Conservation (phyloP, 148 eudicot genomes). For the Vaccinium vitisidaea region DNA sequence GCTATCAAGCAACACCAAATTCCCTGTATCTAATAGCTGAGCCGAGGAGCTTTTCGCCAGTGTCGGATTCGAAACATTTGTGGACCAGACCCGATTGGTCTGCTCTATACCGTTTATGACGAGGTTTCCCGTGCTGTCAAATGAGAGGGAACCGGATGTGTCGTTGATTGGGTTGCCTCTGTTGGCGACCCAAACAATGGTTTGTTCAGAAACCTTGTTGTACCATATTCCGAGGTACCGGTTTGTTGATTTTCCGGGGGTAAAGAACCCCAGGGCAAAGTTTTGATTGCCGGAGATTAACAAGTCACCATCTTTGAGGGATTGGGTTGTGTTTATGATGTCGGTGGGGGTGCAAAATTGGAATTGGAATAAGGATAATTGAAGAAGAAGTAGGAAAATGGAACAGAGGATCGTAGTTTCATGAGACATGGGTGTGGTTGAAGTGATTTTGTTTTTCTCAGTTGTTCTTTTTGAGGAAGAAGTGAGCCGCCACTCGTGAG, state of each 20-base stretch:
- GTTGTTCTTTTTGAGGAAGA: background rate
- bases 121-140: constrained; percentile 28
- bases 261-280: constrained; percentile 30
- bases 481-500: background rate
- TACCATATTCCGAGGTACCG: constrained; percentile 30
- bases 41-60: constrained; percentile 15
- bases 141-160: constrained; percentile 22
- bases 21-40: constrained; percentile 38
- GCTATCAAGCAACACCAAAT: constrained; percentile 28
- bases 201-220: constrained; percentile 33
- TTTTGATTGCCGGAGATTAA: constrained; percentile 2
- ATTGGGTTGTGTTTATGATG: background rate
- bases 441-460: background rate
- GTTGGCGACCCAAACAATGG: constrained; percentile 63
- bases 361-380: background rate
- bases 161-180: constrained; percentile 38
- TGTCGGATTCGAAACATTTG: constrained; percentile 12
- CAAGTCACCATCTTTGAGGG: background rate
- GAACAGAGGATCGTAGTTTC: background rate
- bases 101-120: background rate
- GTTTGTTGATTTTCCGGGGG: constrained; percentile 17
- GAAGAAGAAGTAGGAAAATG: background rate
- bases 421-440: background rate
- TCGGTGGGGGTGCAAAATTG: background rate
- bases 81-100: constrained; percentile 34